Evolutionary conservation across 73 alveolate genomes (phyloP), one percentile per base, ranked within the genome.

Genomic region (Paramecium primaurelia): DNA sequence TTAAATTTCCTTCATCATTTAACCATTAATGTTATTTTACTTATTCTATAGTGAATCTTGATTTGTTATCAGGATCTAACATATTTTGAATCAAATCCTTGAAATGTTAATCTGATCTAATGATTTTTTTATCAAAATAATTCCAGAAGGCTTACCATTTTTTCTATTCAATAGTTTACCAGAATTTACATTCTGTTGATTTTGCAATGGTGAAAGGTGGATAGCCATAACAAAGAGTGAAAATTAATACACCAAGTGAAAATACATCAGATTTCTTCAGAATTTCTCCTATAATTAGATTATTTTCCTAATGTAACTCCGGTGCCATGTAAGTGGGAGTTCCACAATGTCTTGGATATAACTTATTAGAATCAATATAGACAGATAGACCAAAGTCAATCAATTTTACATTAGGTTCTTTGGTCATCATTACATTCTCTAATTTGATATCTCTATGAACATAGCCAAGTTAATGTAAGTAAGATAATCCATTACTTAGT

Each of bases 361-460:
- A 28, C 49, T 71, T 34, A 7, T 12, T 12, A 18, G 89, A 58
- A 36, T 89, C 45, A 8, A 68, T 10, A 42, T 18, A 47, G 40
- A 40, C 88, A 45, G 94, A 88, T 11, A 89, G 36, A 32, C 94
- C 94, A 36, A 89, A 71, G 58, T 89, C 94, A 4, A 59, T 49
- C 18, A 89, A 32, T 34, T 25, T 25, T 45, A 73, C 4, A 22
- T 45, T 71, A 60, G 58, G 34, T 26, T 89, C 77, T 11, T 42
- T 14, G 4, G 84, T 69, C 30, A 95, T 37, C 58, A 95, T 44
- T 7, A 95, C 71, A 86, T 97, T 97, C 93, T 97, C 99, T 7
- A 97, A 97, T 83, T 97, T 97, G 40, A 97, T 68, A 69, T 97
- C 99, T 84, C 99, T 40, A 92, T 97, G 98, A 36, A 93, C 95